These are phyloP conservation scores for Diplocarpon mali DNA, from an alignment of 2,329 filamentous ascomycete species.

Conservation along the genomic window DNA sequence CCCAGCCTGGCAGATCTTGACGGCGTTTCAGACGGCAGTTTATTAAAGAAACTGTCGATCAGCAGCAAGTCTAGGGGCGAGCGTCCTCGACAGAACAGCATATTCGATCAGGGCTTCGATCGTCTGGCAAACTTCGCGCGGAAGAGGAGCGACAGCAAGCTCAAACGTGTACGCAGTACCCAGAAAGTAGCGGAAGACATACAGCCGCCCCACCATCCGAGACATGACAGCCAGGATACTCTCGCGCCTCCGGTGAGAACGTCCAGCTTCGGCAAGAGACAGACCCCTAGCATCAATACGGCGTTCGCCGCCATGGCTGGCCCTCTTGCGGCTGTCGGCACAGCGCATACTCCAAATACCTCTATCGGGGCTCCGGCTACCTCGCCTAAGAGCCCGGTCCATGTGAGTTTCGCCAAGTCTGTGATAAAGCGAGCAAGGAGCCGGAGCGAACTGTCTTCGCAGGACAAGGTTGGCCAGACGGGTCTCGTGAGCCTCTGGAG, in stretches of 20 bases:
- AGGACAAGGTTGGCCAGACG: conserved; percentile 26
- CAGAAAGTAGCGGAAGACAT: conserved; percentile 20
- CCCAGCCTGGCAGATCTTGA: conserved; percentile 48
- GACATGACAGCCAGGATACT: conserved; percentile 26
- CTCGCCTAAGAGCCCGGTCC: conserved; percentile 37
- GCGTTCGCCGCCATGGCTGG: conserved; percentile 45
- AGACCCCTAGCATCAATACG: conserved; percentile 46
- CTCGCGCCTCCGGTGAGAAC: conserved; percentile 41
- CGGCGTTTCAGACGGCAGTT: conserved; percentile 45
- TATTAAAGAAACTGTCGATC: conserved; percentile 52
- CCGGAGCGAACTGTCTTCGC: conserved; percentile 41
- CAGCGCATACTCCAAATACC: conserved; percentile 44
- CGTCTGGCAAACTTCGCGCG: conserved; percentile 23
- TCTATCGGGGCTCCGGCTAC: conserved; percentile 43
- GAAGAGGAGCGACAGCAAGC: conserved; percentile 24
- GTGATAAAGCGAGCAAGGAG: conserved; percentile 41
- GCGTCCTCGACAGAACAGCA: conserved; percentile 38
- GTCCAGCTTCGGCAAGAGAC: conserved; percentile 39
- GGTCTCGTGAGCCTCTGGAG: conserved; percentile 44
- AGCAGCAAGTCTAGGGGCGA: conserved; percentile 32
- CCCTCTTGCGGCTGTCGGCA: conserved; percentile 42
- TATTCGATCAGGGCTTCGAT: conserved; percentile 35
- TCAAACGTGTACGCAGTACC: conserved; percentile 24
- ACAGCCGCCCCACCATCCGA: conserved; percentile 24
- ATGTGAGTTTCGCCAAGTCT: conserved; percentile 30